A percentile compares a stretch with the other conserved stretches of the same genome.
Conservation (phyloP, 148 eudicot species). For the Rhododendron griersonianum region DNA sequence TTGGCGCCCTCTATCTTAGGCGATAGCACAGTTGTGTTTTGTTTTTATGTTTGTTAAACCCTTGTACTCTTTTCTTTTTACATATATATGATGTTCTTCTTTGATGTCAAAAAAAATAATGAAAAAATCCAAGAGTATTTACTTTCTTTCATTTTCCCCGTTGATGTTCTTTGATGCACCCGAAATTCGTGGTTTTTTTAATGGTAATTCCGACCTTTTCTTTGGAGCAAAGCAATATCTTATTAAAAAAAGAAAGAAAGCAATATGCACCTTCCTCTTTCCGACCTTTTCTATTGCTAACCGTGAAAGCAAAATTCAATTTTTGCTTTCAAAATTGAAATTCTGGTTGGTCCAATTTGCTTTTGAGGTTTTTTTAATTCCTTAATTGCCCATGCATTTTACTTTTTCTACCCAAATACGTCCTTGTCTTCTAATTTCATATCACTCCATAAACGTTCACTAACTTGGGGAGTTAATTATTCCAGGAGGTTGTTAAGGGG, state of each 20-base stretch:
- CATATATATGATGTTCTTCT: too few relatives aligned
- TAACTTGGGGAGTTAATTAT: too few relatives aligned
- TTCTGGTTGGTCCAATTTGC: not conserved
- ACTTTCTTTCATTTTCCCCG: not conserved
- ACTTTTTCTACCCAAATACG: not conserved
- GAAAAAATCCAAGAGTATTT: not conserved
- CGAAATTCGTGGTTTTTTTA: not conserved
- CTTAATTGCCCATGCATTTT: not conserved
- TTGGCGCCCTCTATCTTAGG: too few relatives aligned
- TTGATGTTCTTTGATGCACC: not conserved
- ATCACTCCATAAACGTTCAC: not conserved
- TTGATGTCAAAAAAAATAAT: too few relatives aligned
- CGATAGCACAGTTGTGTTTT: too few relatives aligned
- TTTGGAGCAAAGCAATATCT: not conserved
- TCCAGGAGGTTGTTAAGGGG: not conserved
- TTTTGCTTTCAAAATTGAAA: not conserved
- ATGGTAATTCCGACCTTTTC: not conserved
- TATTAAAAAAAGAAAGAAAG: too few relatives aligned
- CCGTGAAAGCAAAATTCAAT: constrained; percentile 7
- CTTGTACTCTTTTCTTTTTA: too few relatives aligned
- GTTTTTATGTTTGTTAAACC: too few relatives aligned
- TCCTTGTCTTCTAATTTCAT: not conserved
- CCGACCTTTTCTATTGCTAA: not conserved
- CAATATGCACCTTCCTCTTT: not conserved
- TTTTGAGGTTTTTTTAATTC: not conserved